Conservation (phyloP, 169 alveolate species). For the Perkinsus marinus region DNA sequence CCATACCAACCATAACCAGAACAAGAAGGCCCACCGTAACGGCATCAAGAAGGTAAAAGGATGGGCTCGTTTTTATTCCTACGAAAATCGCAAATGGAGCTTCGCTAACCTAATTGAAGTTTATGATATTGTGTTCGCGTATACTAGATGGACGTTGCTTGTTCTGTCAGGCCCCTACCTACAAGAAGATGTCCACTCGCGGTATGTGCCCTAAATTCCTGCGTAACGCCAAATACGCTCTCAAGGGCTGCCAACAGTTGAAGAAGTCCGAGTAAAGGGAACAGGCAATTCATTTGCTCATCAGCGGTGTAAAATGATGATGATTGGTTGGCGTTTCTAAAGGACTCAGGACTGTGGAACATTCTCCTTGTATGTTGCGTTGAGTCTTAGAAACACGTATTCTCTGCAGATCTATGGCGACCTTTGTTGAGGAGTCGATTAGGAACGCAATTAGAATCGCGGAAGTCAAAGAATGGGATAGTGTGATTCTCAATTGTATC, state of each 20-base stretch:
- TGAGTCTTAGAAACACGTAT: background rate
- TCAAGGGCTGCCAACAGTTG: background rate
- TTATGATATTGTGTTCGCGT: no score
- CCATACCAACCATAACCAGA: constrained; percentile 53
- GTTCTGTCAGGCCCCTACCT: background rate
- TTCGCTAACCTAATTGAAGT: no score
- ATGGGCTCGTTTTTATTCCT: background rate
- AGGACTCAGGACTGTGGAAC: background rate
- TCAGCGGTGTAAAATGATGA: background rate
- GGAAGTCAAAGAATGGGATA: background rate
- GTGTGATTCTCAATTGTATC: background rate
- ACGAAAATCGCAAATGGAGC: background rate
- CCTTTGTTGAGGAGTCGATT: no score
- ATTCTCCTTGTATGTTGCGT: background rate
- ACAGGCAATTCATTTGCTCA: background rate
- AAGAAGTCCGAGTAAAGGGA: background rate
- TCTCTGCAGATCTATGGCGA: no score
- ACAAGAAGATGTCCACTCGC: background rate
- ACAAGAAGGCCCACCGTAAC: constrained; percentile 47
- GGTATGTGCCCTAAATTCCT: background rate
- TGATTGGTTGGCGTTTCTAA: background rate
- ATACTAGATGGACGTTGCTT: no score
- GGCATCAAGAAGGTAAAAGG: constrained; percentile 40
- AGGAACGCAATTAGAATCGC: background rate
- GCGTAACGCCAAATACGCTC: background rate